Base-by-base conservation (phyloP, 148 eudicot species). In the Fagopyrum homotropicum region DNA sequence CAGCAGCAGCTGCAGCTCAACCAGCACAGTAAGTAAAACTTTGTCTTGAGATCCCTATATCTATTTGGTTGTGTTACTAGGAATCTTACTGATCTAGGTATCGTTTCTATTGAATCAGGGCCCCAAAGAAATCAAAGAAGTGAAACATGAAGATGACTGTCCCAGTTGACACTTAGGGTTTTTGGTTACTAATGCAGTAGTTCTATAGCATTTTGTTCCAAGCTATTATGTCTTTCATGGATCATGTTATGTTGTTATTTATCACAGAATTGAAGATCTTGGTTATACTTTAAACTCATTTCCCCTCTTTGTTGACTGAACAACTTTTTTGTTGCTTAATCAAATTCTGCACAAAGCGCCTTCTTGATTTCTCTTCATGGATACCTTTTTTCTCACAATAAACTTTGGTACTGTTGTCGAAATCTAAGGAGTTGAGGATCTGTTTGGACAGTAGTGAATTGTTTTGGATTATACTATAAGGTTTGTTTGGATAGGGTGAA, bases 1-100 rank as follows among this genome's bases (percentile, higher is more conserved):
- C 85, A 17, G 79, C 80, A 51, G 82, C 85, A 7, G 79, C 87
- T 26, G 80, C 86, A 64, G 75, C 86, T 15, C 80, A 84, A 57
- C 76, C 85, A 75, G 80, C 71, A 66, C 69, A 30, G 69, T 63
- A 63, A 63, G 69, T 63, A 11, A 63, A 63, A 16, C 11, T 26
- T 5, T 4, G 2, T 8, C 6, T 16, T 49, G 52, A 49, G 3
- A 30, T 29, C 6, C 6, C 30, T 43, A 30, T 5, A 29, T 10
- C 4, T 30, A 9, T 63, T 12, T 10, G 45, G 1, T 26, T 30
- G 1, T 63, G 43, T 30, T 29, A 1, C 44, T 30, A 63, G 15
- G 43, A 12, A 4, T 30, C 7, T 63, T 63, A 63, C 69, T 63
- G 43, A 30, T 26, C 1, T 9, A 29, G 2, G 69, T 16, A 30